Base-by-base conservation (phyloP, 352 stramenopile genomes). In the Pythium myriotylum region DNA sequence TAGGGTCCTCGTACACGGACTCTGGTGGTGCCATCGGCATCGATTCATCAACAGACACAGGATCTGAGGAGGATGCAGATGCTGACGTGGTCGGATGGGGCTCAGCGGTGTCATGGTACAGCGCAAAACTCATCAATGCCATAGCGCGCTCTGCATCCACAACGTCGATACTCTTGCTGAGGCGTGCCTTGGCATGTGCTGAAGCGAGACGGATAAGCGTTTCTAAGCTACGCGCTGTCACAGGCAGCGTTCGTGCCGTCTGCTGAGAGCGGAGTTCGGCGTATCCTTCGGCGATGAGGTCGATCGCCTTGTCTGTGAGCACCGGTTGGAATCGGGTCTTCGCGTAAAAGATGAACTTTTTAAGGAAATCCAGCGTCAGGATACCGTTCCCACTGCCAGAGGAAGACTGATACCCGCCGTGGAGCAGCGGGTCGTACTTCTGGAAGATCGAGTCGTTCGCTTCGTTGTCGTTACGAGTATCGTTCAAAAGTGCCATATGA, bases 291-390 rank as follows among this genome's bases (percentile, higher is more conserved):
- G 96, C 90, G 62, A 99, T 99, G 23, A 96, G 87, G 48, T 99
- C 96, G 40, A 92, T 93, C 2, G 88, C 86, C 23, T 60, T 77
- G 63, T 95, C 86, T 10, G 88, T 94, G 43, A 96, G 67, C 65
- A 94, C 84, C 9, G 88, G 88, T 59, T 94, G 77, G 62, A 94
- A 89, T 22, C 95, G 89, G 37, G 83, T 98, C 79, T 99, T 99
- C 29, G 97, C 98, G 87, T 99, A 99, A 77, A 98, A 95, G 63
- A 99, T 92, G 72, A 98, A 99, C 83, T 99, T 99, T 63, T 98
- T 97, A 27, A 99, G 76, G 62, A 99, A 99, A 62, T 98, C 94
- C 47, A 95, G 55, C 48, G 97, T 97, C 26, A 98, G 79, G 26
- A 99, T 89, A 48, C 90, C 86, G 59, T 91, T 73, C 51, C 79